These are phyloP conservation scores for Xylaria sp. DNA, from an alignment of 2,329 filamentous ascomycete species.

Conservation along the genomic window DNA sequence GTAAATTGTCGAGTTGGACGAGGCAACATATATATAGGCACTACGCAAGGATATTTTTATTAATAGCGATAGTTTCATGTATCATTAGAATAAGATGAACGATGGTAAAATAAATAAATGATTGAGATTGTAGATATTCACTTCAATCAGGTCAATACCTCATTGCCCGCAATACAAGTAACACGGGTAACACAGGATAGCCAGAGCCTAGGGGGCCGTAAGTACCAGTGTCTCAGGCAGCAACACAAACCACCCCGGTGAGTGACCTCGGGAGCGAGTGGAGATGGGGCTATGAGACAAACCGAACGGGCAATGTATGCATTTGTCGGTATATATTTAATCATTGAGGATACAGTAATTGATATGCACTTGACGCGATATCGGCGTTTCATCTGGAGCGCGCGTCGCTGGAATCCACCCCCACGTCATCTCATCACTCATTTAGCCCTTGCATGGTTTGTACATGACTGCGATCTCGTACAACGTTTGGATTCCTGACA, in stretches of 20 bases:
- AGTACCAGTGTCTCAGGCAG: too few relatives aligned
- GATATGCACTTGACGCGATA: conserved; percentile 48
- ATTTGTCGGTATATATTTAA: conserved; percentile 24
- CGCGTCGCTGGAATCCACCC: conserved; percentile 6
- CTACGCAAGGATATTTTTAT: neutral
- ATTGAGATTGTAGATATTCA: too few relatives aligned
- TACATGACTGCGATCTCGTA: neutral
- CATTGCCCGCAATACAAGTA: too few relatives aligned
- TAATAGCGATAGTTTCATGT: neutral
- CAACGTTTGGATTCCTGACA: neutral
- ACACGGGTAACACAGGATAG: too few relatives aligned
- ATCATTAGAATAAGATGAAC: neutral
- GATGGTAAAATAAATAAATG: too few relatives aligned
- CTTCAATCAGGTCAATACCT: too few relatives aligned
- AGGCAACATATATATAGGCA: neutral
- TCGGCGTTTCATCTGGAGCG: conserved; percentile 23
- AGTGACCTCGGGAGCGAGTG: neutral
- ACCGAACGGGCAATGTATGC: neutral
- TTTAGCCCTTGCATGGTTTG: neutral
- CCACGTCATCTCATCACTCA: conserved; percentile 34
- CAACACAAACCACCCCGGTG: too few relatives aligned
- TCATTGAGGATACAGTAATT: conserved; percentile 39
- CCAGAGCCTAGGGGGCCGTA: too few relatives aligned
- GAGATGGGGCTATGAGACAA: neutral
- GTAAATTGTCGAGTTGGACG: neutral